phyloP scores from a whole-genome alignment of 2,329 filamentous ascomycete species.

The Sclerotinia glacialis region DNA sequence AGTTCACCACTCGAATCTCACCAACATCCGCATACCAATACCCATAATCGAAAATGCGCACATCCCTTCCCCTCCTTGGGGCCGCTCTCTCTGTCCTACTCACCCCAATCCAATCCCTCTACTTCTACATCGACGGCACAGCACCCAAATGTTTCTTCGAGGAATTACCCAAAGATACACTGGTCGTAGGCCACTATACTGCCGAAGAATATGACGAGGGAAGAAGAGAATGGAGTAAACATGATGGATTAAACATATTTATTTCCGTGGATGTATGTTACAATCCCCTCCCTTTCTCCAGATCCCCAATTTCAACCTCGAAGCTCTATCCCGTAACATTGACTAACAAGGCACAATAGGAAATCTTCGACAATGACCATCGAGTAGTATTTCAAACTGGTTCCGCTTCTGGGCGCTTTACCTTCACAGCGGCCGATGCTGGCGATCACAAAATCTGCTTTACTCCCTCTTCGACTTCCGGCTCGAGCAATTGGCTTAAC shows the following conservation, averaged over 20 bases:
- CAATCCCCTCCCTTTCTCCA: constrained; percentile 8
- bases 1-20: constrained; percentile 2
- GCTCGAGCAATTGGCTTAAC: constrained; percentile 69
- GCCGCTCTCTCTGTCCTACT: constrained; percentile 56
- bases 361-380: constrained; percentile 97
- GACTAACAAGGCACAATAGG: constrained; percentile 46
- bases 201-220: constrained; percentile 80
- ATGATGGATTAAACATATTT: constrained; percentile 75
- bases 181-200: constrained; percentile 90
- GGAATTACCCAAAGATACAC: constrained; percentile 93
- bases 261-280: constrained; percentile 79
- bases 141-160: constrained; percentile 96
- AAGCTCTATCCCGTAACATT: constrained; percentile 7
- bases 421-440: constrained; percentile 90
- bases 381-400: constrained; percentile 88
- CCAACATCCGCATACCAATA: neutral
- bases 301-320: constrained; percentile 19
- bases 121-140: constrained; percentile 91
- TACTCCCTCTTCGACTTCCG: constrained; percentile 72
- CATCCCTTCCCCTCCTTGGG: constrained; percentile 59
- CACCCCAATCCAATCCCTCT: constrained; percentile 73
- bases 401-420: constrained; percentile 75
- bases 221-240: constrained; percentile 64
- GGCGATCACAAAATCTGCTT: constrained; percentile 97
- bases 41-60: constrained; percentile 48